A percentile compares a stretch with the other conserved stretches of the same genome.
Conservation (phyloP, 2,329 filamentous ascomycete genomes). For the Xylaria sp. region DNA sequence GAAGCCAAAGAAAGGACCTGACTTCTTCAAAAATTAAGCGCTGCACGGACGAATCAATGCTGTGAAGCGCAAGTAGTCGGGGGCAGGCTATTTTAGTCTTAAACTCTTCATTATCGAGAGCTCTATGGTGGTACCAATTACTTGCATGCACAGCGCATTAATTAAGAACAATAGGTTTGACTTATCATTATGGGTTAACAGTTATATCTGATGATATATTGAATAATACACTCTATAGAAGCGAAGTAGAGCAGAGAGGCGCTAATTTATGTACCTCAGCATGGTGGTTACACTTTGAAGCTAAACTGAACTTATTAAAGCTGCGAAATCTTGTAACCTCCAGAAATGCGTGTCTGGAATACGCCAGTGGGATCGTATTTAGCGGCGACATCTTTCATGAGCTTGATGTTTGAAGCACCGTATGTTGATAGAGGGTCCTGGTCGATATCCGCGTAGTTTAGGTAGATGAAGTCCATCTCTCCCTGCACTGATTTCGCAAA, state of each 20-base stretch:
- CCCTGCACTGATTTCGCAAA: slow-evolving; percentile 39
- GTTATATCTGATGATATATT: too few species aligned
- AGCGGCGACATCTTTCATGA: slow-evolving; percentile 44
- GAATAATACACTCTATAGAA: neutral
- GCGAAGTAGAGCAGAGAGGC: neutral
- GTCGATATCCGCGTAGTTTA: slow-evolving; percentile 48
- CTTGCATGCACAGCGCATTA: too few species aligned
- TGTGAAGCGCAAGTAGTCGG: too few species aligned
- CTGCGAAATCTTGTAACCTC: slow-evolving; percentile 49
- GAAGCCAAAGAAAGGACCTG: too few species aligned
- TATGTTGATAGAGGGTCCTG: slow-evolving; percentile 48
- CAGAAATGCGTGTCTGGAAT: slow-evolving; percentile 48
- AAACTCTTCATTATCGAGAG: too few species aligned
- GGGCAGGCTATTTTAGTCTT: too few species aligned
- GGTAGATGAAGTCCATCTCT: slow-evolving; percentile 47
- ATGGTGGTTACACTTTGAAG: neutral
- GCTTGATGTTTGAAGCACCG: slow-evolving; percentile 42
- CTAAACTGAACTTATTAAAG: slow-evolving; percentile 13
- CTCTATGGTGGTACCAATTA: too few species aligned
- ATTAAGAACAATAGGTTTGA: too few species aligned
- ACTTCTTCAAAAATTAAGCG: too few species aligned
- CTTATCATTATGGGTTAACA: too few species aligned
- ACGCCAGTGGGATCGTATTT: slow-evolving; percentile 47
- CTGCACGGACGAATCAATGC: too few species aligned
- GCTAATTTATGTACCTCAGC: too few species aligned